Conservation (phyloP, 2,329 filamentous ascomycete genomes). For the Trichoderma sp. region DNA sequence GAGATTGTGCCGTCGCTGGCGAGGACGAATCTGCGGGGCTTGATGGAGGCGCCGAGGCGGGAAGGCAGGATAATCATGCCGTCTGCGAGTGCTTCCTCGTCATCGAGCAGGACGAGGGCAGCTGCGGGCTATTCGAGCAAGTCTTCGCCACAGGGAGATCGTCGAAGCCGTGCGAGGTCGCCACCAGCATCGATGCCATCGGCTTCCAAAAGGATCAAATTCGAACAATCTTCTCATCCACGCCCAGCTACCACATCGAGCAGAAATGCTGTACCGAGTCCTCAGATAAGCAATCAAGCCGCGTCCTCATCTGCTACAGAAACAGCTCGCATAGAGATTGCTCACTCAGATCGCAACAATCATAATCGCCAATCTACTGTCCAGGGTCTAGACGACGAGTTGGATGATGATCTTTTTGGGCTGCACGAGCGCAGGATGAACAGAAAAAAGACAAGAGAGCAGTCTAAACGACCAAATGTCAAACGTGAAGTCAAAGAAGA, state of each 20-base stretch:
- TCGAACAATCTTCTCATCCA: not conserved
- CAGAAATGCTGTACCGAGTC: not conserved
- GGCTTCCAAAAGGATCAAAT: slow-evolving; percentile 4
- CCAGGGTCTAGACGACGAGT: slow-evolving; percentile 32
- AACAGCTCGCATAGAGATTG: not conserved
- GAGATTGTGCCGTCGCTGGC: slow-evolving; percentile 33
- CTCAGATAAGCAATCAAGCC: not conserved
- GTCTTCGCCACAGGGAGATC: slow-evolving; percentile 5
- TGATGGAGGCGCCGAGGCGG: slow-evolving; percentile 50
- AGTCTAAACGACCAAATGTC: slow-evolving; percentile 33
- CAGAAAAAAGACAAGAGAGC: slow-evolving; percentile 40
- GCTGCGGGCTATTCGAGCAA: slow-evolving; percentile 37
- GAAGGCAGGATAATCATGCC: slow-evolving; percentile 38
- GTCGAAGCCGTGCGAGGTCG: slow-evolving; percentile 1
- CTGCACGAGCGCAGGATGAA: slow-evolving; percentile 39
- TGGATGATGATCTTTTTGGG: slow-evolving; percentile 44
- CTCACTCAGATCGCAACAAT: not conserved
- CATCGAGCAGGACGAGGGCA: slow-evolving; percentile 35
- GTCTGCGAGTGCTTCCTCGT: slow-evolving; percentile 30
- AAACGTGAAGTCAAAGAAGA: slow-evolving; percentile 6
- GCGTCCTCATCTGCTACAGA: not conserved
- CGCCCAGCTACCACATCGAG: not conserved
- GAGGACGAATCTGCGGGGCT: slow-evolving; percentile 45
- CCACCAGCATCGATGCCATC: not conserved
- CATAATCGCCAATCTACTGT: not conserved